phyloP scores from a whole-genome alignment of 2,329 filamentous ascomycete species.

The Colletotrichum agaves region DNA sequence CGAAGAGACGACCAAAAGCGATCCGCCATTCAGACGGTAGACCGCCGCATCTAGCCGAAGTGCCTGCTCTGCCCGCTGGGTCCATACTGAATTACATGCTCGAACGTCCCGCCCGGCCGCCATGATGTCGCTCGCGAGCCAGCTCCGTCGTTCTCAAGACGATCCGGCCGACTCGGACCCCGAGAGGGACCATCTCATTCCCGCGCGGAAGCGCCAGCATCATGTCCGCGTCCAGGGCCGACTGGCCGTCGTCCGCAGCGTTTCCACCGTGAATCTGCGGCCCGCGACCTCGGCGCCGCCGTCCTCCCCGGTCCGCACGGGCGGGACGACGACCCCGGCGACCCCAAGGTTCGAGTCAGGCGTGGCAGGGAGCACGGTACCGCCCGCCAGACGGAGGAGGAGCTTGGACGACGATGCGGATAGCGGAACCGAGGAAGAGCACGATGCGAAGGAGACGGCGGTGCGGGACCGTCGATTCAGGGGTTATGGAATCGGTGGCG shows the following conservation, averaged over 20 bases:
- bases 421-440: conserved; percentile 39
- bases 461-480: conserved; percentile 46
- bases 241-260: conserved; percentile 49
- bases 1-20: not conserved
- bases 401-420: conserved; percentile 41
- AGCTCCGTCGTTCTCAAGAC: conserved; percentile 30
- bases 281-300: conserved; percentile 19
- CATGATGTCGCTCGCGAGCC: conserved; percentile 21
- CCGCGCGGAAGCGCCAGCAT: conserved; percentile 44
- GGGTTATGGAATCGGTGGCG: conserved; percentile 53
- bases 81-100: not conserved
- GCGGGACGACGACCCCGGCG: conserved; percentile 16
- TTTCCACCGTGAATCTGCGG: conserved; percentile 45
- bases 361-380: conserved; percentile 35
- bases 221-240: conserved; percentile 52
- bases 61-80: too few relatives aligned
- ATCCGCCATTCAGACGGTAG: not conserved
- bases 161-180: conserved; percentile 42
- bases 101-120: not conserved
- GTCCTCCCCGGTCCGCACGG: conserved; percentile 11
- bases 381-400: conserved; percentile 27
- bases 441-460: conserved; percentile 43
- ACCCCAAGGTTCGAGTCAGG: conserved; percentile 38
- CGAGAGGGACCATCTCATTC: conserved; percentile 47
- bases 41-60: too few relatives aligned